These are phyloP conservation scores for Nitzschia sp. DNA, from an alignment of 108 stramenopile genomes.

Conservation along the genomic window DNA sequence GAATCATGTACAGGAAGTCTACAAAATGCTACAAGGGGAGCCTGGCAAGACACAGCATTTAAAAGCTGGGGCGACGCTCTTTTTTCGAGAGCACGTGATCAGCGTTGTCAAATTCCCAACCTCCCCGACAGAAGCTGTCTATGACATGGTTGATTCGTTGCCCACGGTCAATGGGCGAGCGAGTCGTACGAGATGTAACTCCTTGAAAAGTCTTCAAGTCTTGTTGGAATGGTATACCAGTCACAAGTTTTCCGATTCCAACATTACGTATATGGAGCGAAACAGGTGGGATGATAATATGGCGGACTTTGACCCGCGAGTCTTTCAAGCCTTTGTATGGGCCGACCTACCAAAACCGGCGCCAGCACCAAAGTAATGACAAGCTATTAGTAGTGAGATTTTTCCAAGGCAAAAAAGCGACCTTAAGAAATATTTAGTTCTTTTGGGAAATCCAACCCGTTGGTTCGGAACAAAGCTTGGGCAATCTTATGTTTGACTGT, in stretches of 20 bases:
- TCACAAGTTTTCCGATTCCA: constrained; percentile 71
- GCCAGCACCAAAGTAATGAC: not conserved
- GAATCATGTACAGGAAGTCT: constrained; percentile 57
- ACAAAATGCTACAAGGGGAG: constrained; percentile 46
- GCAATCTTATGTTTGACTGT: constrained; percentile 72
- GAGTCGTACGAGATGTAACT: constrained; percentile 78
- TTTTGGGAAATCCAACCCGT: constrained; percentile 58
- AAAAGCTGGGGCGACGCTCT: constrained; percentile 76
- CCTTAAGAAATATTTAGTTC: constrained; percentile 16
- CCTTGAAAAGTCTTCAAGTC: constrained; percentile 52
- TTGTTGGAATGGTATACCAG: constrained; percentile 74
- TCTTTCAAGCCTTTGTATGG: constrained; percentile 93
- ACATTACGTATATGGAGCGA: constrained; percentile 74
- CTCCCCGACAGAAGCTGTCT: constrained; percentile 41
- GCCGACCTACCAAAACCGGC: constrained; percentile 39
- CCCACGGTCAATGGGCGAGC: constrained; percentile 55
- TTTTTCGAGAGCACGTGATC: constrained; percentile 90
- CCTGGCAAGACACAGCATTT: constrained; percentile 36
- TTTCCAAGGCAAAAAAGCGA: no score
- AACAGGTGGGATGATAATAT: constrained; percentile 85
- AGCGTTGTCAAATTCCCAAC: constrained; percentile 80
- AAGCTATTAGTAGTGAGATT: not conserved
- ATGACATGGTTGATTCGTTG: constrained; percentile 85
- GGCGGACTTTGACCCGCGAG: constrained; percentile 90
- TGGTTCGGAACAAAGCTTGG: constrained; percentile 60